Evolutionary conservation across 163 green algal species (phyloP).

Genomic region (Chloroidium sp.): DNA sequence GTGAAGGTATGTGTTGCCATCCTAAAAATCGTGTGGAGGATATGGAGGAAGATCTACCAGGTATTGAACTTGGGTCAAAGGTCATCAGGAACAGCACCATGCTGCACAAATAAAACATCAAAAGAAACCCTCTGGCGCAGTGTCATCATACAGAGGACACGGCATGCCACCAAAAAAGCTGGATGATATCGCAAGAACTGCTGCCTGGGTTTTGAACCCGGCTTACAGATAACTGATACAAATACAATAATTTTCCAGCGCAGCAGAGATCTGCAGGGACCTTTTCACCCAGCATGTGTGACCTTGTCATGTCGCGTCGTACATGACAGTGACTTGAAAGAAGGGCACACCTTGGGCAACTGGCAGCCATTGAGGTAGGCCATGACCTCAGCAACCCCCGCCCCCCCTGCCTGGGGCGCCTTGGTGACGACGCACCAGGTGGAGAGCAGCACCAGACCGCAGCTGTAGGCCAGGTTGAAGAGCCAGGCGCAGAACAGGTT

Average conservation of each 20-base stretch:
- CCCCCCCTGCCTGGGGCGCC: slow-evolving; percentile 40
- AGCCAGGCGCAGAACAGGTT: slow-evolving; percentile 63
- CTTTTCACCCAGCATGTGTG: not conserved
- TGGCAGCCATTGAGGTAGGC: slow-evolving; percentile 85
- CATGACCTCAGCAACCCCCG: slow-evolving; percentile 79
- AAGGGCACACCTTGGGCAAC: slow-evolving; percentile 51
- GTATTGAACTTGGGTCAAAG: too few relatives aligned
- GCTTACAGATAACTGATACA: not conserved
- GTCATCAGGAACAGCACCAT: too few relatives aligned
- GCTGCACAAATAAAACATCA: too few relatives aligned
- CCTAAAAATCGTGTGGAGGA: too few relatives aligned
- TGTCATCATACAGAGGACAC: too few relatives aligned
- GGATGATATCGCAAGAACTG: too few relatives aligned
- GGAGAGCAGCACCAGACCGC: slow-evolving; percentile 52
- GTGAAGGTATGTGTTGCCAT: too few relatives aligned
- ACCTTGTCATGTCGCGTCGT: not conserved
- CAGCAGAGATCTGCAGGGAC: not conserved
- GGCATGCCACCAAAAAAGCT: too few relatives aligned
- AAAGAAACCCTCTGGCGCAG: too few relatives aligned
- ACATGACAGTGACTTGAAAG: slow-evolving; percentile 6
- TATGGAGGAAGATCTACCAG: too few relatives aligned
- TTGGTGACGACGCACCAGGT: slow-evolving; percentile 58
- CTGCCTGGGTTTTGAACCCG: too few relatives aligned
- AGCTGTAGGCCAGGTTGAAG: slow-evolving; percentile 64
- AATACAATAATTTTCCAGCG: not conserved